These are phyloP conservation scores for Talaromyces nanjingensis DNA, from an alignment of 495 filamentous ascomycete genomes.

Conservation along the genomic window DNA sequence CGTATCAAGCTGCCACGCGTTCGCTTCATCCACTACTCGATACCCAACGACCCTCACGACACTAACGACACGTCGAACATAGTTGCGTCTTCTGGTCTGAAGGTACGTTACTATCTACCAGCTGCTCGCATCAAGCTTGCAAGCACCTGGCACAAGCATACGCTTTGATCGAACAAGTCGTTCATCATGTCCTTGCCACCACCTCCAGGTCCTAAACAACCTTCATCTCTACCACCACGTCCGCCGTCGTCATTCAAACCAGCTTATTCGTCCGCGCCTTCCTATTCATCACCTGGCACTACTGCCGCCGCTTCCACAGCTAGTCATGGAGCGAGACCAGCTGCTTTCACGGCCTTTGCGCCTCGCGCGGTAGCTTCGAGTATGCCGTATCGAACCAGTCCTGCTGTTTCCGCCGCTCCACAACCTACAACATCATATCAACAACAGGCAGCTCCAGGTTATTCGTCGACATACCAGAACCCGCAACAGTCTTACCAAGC, in stretches of 20 bases:
- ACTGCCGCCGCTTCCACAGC: constrained; percentile 18
- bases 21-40: neutral
- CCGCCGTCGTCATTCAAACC: constrained; percentile 58
- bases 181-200: constrained; percentile 96
- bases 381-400: constrained; percentile 35
- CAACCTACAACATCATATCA: constrained; percentile 33
- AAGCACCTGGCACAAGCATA: neutral
- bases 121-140: constrained; percentile 7
- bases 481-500: constrained; percentile 34
- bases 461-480: constrained; percentile 31
- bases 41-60: neutral
- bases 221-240: constrained; percentile 73
- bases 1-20: neutral
- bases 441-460: constrained; percentile 22
- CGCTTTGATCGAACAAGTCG: constrained; percentile 42
- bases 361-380: constrained; percentile 56
- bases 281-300: constrained; percentile 30
- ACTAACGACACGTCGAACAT: neutral
- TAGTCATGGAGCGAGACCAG: constrained; percentile 25
- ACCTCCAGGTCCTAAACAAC: constrained; percentile 77
- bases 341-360: constrained; percentile 49
- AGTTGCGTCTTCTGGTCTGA: constrained; percentile 23
- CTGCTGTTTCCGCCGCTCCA: constrained; percentile 37
- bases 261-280: constrained; percentile 42
- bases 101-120: constrained; percentile 49